Evolutionary conservation across 164 flowering plant species (phyloP).

Genomic region (Kalanchoe fedtschenkoi): DNA sequence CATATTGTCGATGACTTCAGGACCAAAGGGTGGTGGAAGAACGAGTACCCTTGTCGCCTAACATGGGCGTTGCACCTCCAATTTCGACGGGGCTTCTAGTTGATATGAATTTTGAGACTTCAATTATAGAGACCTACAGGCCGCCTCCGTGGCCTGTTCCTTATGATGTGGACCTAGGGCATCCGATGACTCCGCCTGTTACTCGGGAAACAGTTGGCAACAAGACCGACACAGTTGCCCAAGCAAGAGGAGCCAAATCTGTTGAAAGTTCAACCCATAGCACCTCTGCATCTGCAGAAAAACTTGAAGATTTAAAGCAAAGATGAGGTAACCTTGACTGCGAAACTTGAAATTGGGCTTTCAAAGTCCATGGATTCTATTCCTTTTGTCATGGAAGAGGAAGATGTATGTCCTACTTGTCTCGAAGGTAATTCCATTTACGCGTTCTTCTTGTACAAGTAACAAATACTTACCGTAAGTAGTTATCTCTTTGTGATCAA

Average conservation of each 20-base stretch:
- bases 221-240: slow-evolving; percentile 11
- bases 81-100: slow-evolving; percentile 25
- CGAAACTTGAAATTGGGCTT: slow-evolving; percentile 17
- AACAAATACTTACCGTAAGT: background rate
- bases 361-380: slow-evolving; percentile 18
- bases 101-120: slow-evolving; percentile 34
- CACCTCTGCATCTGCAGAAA: slow-evolving; percentile 10
- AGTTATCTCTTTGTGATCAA: background rate
- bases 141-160: slow-evolving; percentile 34
- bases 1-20: slow-evolving; percentile 14
- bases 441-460: background rate
- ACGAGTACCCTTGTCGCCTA: slow-evolving; percentile 27
- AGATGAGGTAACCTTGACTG: slow-evolving; percentile 15
- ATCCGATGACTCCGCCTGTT: slow-evolving; percentile 17
- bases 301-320: slow-evolving; percentile 19
- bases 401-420: slow-evolving; percentile 42
- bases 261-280: slow-evolving; percentile 12
- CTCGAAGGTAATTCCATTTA: slow-evolving; percentile 26
- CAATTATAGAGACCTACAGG: slow-evolving; percentile 27
- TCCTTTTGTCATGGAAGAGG: slow-evolving; percentile 18
- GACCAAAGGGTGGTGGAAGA: slow-evolving; percentile 27
- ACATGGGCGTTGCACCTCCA: slow-evolving; percentile 15
- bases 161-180: slow-evolving; percentile 18
- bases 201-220: slow-evolving; percentile 10
- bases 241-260: slow-evolving; percentile 16